Base-by-base conservation (phyloP, 2,329 filamentous ascomycete species). In the Penicillium freii region DNA sequence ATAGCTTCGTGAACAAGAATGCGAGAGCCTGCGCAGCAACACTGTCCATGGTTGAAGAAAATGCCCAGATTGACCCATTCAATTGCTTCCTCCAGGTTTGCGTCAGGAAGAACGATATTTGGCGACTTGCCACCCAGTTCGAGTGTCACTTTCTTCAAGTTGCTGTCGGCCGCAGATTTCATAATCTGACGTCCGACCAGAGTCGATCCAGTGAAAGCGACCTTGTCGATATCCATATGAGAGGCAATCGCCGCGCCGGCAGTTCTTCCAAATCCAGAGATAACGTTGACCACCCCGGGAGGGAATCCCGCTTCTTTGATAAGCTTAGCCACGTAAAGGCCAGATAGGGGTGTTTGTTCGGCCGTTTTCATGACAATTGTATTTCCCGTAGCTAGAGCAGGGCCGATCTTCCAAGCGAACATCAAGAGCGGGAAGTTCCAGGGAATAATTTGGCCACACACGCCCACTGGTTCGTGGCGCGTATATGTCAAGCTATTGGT, bases 341-440 rank as follows among this genome's bases (percentile, higher is more conserved):
- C 92, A 70, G 82, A 86, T 1, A 88, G 76, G 0, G 86, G 86
- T 0, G 85, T 87, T 71, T 87, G 84, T 66, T 88, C 85, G 3
- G 85, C 84, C 2, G 85, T 80, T 74, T 88, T 88, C 36, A 88
- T 70, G 25, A 88, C 78, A 17, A 87, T 72, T 2, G 82, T 82
- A 68, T 87, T 87, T 45, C 84, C 84, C 43, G 80, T 78, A 2
- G 84, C 84, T 10, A 88, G 62, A 13, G 85, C 85, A 19, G 89
- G 89, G 15, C 87, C 89, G 1, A 92, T 79, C 84, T 94, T 94
- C 90, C 90, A 94, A 48, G 89, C 67, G 86, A 81, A 83, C 88
- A 92, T 92, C 75, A 91, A 82, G 46, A 92, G 78, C 13, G 90
- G 90, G 80, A 91, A 92, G 82, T 92, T 92, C 89, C 89, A 92